These are phyloP conservation scores for Botryotinia globosa DNA, from an alignment of 2,329 filamentous ascomycete genomes.

Conservation along the genomic window DNA sequence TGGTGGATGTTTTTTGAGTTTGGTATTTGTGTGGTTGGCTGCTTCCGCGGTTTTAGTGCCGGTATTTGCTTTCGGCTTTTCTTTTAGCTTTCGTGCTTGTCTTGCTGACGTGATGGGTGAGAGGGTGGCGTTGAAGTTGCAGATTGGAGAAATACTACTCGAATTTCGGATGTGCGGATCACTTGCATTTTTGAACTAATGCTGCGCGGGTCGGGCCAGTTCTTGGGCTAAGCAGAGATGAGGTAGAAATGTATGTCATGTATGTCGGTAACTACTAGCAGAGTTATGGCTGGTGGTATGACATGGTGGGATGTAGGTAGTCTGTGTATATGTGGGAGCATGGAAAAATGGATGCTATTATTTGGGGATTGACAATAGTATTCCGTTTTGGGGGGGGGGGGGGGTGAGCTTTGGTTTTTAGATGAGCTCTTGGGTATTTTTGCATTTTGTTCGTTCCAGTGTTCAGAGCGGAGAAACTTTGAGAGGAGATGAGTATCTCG, in stretches of 20 bases:
- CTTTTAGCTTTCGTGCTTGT: not conserved
- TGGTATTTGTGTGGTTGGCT: not conserved
- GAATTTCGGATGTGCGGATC: not conserved
- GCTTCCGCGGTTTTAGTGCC: not conserved
- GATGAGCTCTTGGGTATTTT: too few species aligned
- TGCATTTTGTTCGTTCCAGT: not conserved
- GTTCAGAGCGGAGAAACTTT: not conserved
- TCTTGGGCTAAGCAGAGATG: not conserved
- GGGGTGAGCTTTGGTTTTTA: too few species aligned
- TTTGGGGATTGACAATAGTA: not conserved
- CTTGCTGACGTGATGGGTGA: not conserved
- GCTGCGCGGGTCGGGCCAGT: not conserved
- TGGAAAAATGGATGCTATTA: not conserved
- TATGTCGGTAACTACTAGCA: not conserved
- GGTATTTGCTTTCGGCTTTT: not conserved
- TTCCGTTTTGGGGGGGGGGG: too few species aligned
- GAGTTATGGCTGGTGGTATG: not conserved
- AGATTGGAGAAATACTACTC: not conserved
- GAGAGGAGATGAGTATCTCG: not conserved
- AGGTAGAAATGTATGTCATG: not conserved
- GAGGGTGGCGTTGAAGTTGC: not conserved
- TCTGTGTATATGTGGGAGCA: not conserved
- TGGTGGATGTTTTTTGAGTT: not conserved
- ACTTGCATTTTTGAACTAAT: not conserved
- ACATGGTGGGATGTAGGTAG: not conserved